Percentiles rank a stretch among this genome's conserved stretches.
Evolutionary conservation across 2,329 filamentous ascomycete species (phyloP).

Genomic region (Claviceps lovelessii): DNA sequence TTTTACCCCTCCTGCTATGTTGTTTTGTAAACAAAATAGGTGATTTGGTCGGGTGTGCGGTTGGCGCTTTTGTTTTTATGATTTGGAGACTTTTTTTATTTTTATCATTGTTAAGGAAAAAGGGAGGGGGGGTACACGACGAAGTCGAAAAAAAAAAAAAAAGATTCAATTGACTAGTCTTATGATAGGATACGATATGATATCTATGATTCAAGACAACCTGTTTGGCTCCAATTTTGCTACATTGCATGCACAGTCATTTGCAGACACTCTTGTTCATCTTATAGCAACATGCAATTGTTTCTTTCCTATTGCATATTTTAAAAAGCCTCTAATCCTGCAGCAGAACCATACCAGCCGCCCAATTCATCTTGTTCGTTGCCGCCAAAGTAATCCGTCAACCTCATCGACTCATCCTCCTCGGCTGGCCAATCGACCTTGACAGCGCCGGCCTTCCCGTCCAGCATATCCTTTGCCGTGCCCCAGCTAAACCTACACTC

Average conservation of each 20-base stretch:
- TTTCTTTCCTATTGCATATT: not conserved
- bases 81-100: not conserved
- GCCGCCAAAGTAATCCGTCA: slow-evolving; percentile 62
- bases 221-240: not conserved
- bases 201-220: slow-evolving; percentile 2
- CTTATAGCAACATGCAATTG: too few relatives aligned
- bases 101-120: not conserved
- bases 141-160: not conserved
- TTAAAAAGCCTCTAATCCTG: slow-evolving; percentile 55
- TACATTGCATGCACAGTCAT: not conserved
- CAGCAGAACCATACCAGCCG: slow-evolving; percentile 69
- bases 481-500: slow-evolving; percentile 95
- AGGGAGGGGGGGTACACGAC: not conserved
- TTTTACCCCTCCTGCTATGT: not conserved
- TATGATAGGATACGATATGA: slow-evolving; percentile 9
- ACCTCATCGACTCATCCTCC: slow-evolving; percentile 52
- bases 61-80: slow-evolving; percentile 2
- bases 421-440: slow-evolving; percentile 74
- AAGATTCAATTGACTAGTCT: not conserved
- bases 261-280: not conserved
- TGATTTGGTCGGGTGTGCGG: not conserved
- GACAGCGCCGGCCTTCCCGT: slow-evolving; percentile 52
- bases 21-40: not conserved
- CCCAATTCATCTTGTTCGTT: slow-evolving; percentile 50
- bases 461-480: slow-evolving; percentile 84